A percentile compares a stretch with the other conserved stretches of the same genome.
Conservation (phyloP, 2,329 filamentous ascomycete genomes). For the Taxawa tesnikishii region DNA sequence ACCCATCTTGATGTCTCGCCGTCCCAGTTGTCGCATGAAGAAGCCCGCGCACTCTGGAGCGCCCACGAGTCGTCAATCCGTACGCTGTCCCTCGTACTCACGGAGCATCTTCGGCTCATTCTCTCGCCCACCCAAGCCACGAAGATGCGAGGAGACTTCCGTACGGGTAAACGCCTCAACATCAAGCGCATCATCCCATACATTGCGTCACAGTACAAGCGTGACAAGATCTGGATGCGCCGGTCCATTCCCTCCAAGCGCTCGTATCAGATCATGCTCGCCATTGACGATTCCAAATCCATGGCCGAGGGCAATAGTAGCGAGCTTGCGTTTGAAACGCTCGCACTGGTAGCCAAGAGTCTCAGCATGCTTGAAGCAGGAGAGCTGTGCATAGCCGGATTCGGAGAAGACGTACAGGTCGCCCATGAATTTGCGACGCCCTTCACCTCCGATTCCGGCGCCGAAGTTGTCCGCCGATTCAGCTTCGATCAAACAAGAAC, state of each 20-base stretch:
- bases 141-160: slow-evolving; percentile 91
- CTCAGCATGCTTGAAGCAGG: slow-evolving; percentile 90
- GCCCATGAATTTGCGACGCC: slow-evolving; percentile 77
- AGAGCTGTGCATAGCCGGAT: slow-evolving; percentile 82
- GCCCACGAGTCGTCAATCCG: slow-evolving; percentile 77
- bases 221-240: slow-evolving; percentile 99
- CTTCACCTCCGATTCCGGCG: slow-evolving; percentile 70
- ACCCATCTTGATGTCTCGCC: slow-evolving; percentile 47
- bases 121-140: slow-evolving; percentile 89
- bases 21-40: slow-evolving; percentile 20
- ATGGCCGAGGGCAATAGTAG: slow-evolving; percentile 78
- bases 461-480: slow-evolving; percentile 74
- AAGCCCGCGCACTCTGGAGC: slow-evolving; percentile 68
- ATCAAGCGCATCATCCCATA: slow-evolving; percentile 99
- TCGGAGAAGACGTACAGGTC: slow-evolving; percentile 71
- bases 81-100: slow-evolving; percentile 74
- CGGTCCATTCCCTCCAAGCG: slow-evolving; percentile 84
- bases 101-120: slow-evolving; percentile 90
- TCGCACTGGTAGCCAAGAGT: slow-evolving; percentile 79
- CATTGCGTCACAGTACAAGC: slow-evolving; percentile 95
- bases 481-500: slow-evolving; percentile 76
- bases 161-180: slow-evolving; percentile 94
- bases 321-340: slow-evolving; percentile 78
- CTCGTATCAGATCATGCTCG: slow-evolving; percentile 92
- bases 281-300: slow-evolving; percentile 86